phyloP scores from a whole-genome alignment of 1,139 yeast genomes.

The Pneumocystis carinii region DNA sequence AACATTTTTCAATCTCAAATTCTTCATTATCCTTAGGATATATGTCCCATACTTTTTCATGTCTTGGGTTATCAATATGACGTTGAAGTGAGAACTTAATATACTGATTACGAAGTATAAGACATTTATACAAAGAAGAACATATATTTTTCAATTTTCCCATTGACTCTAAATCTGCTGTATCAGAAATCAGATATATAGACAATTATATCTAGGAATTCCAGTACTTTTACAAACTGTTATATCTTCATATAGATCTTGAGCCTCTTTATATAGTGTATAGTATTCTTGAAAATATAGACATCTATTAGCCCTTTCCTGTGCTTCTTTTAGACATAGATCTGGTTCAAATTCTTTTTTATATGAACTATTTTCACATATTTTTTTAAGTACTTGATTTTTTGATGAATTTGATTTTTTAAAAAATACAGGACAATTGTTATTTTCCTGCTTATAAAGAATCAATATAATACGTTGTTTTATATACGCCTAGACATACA shows the following conservation, averaged over 20 bases:
- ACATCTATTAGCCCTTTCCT: too few relatives aligned
- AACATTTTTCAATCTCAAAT: conserved; percentile 46
- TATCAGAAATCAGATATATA: too few relatives aligned
- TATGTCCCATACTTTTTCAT: conserved; percentile 51
- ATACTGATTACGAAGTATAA: conserved; percentile 64
- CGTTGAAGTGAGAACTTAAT: conserved; percentile 57
- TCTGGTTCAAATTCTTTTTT: too few relatives aligned
- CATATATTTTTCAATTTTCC: conserved; percentile 54
- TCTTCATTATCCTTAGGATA: conserved; percentile 57
- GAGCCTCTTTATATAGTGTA: too few relatives aligned
- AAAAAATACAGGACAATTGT: too few relatives aligned
- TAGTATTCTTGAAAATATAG: too few relatives aligned
- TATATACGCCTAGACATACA: neutral
- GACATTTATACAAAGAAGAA: conserved; percentile 52
- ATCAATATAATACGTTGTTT: neutral
- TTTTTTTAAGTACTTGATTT: too few relatives aligned
- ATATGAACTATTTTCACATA: too few relatives aligned
- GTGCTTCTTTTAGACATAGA: too few relatives aligned
- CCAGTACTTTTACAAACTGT: neutral
- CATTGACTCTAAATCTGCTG: neutral
- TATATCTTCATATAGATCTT: neutral
- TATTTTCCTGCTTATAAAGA: neutral
- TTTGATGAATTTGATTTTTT: too few relatives aligned
- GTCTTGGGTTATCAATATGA: conserved; percentile 70
- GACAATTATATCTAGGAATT: neutral